Evolutionary conservation across 2,329 filamentous ascomycete genomes (phyloP), one percentile per base, ranked within the genome.

Genomic region (Pseudocercospora ulei): DNA sequence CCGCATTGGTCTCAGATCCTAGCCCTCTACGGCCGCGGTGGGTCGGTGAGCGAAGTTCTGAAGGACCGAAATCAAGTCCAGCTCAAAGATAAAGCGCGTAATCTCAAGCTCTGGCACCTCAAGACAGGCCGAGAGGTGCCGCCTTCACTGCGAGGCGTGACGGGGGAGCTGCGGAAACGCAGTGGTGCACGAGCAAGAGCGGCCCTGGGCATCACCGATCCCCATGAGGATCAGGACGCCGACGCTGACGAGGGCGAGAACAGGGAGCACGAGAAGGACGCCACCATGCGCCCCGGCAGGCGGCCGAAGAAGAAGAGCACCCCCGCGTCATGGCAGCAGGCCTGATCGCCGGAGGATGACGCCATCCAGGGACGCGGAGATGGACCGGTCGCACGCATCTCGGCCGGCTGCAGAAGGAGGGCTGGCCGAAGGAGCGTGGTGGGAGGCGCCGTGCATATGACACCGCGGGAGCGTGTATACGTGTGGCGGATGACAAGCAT

Each of bases 1-100:
- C 86, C 86, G 11, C 85, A 94, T 55, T 94, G 86, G 86, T 88
- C 82, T 51, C 85, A 93, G 57, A 94, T 94, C 30, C 67, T 94
- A 7, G 79, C 79, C 1, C 72, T 93, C 26, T 93, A 88, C 57
- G 86, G 86, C 0, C 72, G 76, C 0, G 81, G 80, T 26, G 86
- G 86, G 3, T 81, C 79, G 0, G 75, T 88, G 14, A 87, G 78
- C 30, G 80, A 88, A 51, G 81, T 88, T 14, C 69, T 93, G 12
- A 88, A 87, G 51, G 86, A 93, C 57, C 74, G 85, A 20, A 92
- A 86, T 28, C 85, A 94, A 56, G 86, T 94, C 0, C 86, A 93
- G 57, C 69, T 93, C 7, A 94, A 94, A 60, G 85, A 94, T 57
- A 94, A 94, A 62, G 85, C 85, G 1, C 72, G 85, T 34, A 94